phyloP scores from a whole-genome alignment of 345 rosid genomes.

The Populus simonii region DNA sequence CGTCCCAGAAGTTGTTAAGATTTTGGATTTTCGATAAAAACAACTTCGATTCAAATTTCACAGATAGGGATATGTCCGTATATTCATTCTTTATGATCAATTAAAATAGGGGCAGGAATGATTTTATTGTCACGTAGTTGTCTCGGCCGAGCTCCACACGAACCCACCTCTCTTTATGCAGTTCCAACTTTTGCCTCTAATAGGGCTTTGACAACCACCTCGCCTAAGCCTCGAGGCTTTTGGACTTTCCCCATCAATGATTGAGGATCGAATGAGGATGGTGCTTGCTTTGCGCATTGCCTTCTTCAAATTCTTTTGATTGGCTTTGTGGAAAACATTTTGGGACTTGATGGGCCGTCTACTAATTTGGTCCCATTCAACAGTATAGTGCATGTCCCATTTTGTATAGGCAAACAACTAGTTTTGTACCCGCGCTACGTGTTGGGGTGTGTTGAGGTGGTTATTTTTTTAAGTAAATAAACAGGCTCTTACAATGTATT shows the following conservation, averaged over 20 bases:
- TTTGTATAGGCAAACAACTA: no score
- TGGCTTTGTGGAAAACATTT: not conserved
- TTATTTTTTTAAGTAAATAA: no score
- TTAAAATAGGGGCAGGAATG: not conserved
- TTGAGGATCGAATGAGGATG: not conserved
- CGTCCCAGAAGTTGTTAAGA: no score
- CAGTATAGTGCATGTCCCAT: not conserved
- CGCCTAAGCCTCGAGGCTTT: not conserved
- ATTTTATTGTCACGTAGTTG: not conserved
- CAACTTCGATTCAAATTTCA: no score
- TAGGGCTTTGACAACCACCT: not conserved
- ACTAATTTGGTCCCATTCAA: not conserved
- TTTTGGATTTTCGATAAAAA: no score
- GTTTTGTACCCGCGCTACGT: no score
- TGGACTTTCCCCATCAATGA: not conserved
- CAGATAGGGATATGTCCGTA: no score
- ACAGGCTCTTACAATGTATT: no score
- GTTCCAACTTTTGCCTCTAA: not conserved
- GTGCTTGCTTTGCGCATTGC: not conserved
- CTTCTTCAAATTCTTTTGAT: not conserved
- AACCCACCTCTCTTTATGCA: not conserved
- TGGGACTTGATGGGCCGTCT: not conserved
- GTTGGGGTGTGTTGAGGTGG: fast-evolving
- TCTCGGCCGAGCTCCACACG: not conserved
- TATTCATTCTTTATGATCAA: no score